Percentiles rank a stretch among this genome's conserved stretches.
phyloP scores from a whole-genome alignment of 768 basidiomycete genomes.

The Leccinum variicolor region DNA sequence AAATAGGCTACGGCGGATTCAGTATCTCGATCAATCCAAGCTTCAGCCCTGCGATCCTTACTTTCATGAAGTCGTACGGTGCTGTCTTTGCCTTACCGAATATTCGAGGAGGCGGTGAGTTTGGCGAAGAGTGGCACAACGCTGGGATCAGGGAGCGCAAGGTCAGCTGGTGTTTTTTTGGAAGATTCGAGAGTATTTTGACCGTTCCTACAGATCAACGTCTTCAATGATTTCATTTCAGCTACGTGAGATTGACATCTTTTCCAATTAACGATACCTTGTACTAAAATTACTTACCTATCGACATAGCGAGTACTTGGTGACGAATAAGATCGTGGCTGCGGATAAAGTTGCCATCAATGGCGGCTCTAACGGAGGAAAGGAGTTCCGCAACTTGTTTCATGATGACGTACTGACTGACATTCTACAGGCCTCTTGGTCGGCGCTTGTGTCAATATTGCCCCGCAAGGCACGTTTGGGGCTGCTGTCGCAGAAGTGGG shows the following conservation, averaged over 20 bases:
- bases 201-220: conserved; percentile 48
- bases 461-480: conserved; percentile 73
- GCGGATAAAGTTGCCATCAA: conserved; percentile 72
- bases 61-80: conserved; percentile 69
- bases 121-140: conserved; percentile 83
- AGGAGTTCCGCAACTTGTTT: conserved; percentile 8
- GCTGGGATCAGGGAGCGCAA: conserved; percentile 70
- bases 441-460: conserved; percentile 82
- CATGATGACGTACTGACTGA: background rate
- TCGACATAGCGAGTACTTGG: conserved; percentile 56
- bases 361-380: conserved; percentile 81
- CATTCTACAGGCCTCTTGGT: conserved; percentile 58
- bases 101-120: conserved; percentile 71
- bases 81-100: conserved; percentile 59
- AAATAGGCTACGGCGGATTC: conserved; percentile 78
- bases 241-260: conserved; percentile 53
- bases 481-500: conserved; percentile 80
- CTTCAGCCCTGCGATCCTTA: conserved; percentile 69
- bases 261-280: background rate
- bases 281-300: background rate
- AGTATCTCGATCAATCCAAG: conserved; percentile 66
- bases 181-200: conserved; percentile 1
- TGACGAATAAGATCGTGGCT: conserved; percentile 67
- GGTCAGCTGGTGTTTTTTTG: conserved; percentile 33
- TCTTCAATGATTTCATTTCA: conserved; percentile 81